Evolutionary conservation across 192 early-diverging fungal species (phyloP), one percentile per base, ranked within the genome.

Genomic region (Coemansia asiatica): DNA sequence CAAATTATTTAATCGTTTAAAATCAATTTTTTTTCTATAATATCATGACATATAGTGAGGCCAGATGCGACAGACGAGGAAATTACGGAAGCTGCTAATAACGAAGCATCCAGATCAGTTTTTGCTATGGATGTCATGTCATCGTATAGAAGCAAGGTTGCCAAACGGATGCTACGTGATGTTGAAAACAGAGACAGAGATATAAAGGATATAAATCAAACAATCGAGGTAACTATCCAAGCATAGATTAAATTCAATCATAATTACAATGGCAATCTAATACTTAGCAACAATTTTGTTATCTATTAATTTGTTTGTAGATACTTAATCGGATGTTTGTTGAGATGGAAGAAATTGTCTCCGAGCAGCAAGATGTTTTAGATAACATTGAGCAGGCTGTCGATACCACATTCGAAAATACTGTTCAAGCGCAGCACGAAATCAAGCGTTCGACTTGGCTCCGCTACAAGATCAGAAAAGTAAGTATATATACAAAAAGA

Each of bases 71-170:
- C 78, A 1, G 78, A 81, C 44, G 78, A 81, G 19, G 78, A 81
- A 33, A 68, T 81, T 13, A 38, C 49, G 7, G 66, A 75, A 35
- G 72, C 78, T 22, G 78, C 66, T 8, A 57, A 26, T 7, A 69
- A 81, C 51, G 72, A 81, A 60, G 60, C 73, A 0, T 57, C 69
- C 7, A 69, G 78, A 16, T 81, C 78, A 7, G 69, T 75, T 4
- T 81, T 75, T 75, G 78, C 78, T 1, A 81, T 81, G 78, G 78
- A 81, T 50, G 69, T 81, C 6, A 81, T 81, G 73, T 69, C 78
- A 1, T 81, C 78, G 6, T 75, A 72, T 25, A 66, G 66, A 25
- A 75, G 72, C 69, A 75, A 72, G 50, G 63, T 67, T 8, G 78
- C 78, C 12, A 67, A 70, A 27, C 61, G 73, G 8, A 72, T 81